phyloP scores from a whole-genome alignment of 2,329 filamentous ascomycete species.

The Colletotrichum sp. region DNA sequence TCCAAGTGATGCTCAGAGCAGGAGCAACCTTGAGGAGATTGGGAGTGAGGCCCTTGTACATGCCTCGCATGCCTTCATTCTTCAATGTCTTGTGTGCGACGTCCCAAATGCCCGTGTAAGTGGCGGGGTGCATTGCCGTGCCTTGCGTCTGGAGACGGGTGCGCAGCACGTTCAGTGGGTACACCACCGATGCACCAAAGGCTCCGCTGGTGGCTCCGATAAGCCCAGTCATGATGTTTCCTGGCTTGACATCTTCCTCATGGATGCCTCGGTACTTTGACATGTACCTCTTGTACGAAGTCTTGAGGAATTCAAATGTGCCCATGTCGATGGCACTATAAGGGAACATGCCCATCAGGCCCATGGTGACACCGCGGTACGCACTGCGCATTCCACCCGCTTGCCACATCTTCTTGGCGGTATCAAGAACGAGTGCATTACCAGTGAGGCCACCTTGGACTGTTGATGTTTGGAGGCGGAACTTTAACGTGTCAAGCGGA shows the following conservation, averaged over 20 bases:
- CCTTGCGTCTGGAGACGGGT: conserved; percentile 94
- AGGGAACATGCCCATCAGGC: conserved; percentile 94
- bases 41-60: conserved; percentile 95
- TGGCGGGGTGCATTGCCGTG: conserved; percentile 87
- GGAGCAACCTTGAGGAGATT: conserved; percentile 97
- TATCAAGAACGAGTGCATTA: conserved; percentile 81
- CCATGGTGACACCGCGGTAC: conserved; percentile 93
- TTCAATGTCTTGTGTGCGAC: conserved; percentile 83
- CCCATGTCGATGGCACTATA: conserved; percentile 97
- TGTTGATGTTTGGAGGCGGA: conserved; percentile 91
- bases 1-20: conserved; percentile 92
- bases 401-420: conserved; percentile 84
- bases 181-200: conserved; percentile 91
- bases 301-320: conserved; percentile 93
- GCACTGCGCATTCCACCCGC: conserved; percentile 77
- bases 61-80: conserved; percentile 81
- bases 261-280: conserved; percentile 73
- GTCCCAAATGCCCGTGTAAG: conserved; percentile 90
- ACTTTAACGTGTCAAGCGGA: conserved; percentile 84
- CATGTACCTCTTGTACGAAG: conserved; percentile 71
- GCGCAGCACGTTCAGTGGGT: conserved; percentile 91
- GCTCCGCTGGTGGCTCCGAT: conserved; percentile 93
- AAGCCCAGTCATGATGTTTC: conserved; percentile 82
- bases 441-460: conserved; percentile 85
- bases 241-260: conserved; percentile 83